Evolutionary conservation across 352 stramenopile species (phyloP).

Genomic region (Pythium myriotylum): DNA sequence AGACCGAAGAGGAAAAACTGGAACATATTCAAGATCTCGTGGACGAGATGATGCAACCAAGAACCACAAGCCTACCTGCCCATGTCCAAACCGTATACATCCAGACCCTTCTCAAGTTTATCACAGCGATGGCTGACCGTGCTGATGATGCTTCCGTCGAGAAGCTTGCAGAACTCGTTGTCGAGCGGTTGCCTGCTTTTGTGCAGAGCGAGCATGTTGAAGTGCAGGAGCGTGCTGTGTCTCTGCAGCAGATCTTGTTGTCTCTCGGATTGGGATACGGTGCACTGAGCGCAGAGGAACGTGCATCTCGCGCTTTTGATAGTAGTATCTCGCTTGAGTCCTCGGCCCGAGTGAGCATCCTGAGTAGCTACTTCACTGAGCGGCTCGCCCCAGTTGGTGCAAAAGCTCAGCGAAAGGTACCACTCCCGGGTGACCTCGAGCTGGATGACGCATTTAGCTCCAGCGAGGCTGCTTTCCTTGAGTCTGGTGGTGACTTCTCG

Average conservation of each 20-base stretch:
- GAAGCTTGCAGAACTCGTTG: conserved; percentile 81
- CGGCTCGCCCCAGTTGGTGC: conserved; percentile 85
- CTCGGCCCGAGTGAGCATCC: conserved; percentile 48
- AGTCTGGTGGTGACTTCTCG: conserved; percentile 69
- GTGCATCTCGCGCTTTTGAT: conserved; percentile 70
- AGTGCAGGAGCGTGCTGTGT: conserved; percentile 95
- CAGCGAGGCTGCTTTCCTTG: conserved; percentile 69
- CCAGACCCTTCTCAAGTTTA: conserved; percentile 92
- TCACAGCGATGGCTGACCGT: conserved; percentile 74
- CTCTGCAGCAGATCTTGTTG: conserved; percentile 73
- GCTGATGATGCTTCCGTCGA: conserved; percentile 83
- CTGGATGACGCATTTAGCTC: conserved; percentile 60
- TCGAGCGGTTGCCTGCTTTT: conserved; percentile 85
- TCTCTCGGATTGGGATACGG: conserved; percentile 61
- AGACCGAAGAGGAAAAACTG: conserved; percentile 82
- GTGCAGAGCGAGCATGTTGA: conserved; percentile 92
- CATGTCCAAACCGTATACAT: conserved; percentile 95
- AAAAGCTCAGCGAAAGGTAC: conserved; percentile 93
- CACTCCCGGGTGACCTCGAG: conserved; percentile 81
- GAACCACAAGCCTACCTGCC: conserved; percentile 77
- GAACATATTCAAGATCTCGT: conserved; percentile 84
- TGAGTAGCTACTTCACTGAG: conserved; percentile 82
- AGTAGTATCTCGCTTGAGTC: conserved; percentile 47
- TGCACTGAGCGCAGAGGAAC: conserved; percentile 60
- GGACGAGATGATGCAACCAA: conserved; percentile 80